Evolutionary conservation across 192 early-diverging fungal genomes (phyloP), one percentile per base, ranked within the genome.

Genomic region (Gonapodya sp.): DNA sequence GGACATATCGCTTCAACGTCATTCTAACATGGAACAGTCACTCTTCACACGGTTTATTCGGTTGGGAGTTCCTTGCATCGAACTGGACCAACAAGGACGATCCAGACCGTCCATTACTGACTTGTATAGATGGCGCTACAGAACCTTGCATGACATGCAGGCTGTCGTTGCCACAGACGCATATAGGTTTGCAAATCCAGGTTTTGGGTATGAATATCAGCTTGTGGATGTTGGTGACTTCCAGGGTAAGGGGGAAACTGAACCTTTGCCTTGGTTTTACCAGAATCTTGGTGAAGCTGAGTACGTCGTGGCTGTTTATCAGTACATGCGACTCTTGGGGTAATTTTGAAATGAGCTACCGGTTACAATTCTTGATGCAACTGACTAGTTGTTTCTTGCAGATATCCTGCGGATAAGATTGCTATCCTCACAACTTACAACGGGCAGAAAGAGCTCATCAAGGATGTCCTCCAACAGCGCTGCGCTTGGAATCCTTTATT

Each of bases 251-350:
- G 97, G 96, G 14, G 97, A 99, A 85, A 89, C 89, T 2, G 93
- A 94, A 82, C 98, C 98, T 0, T 86, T 91, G 24, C 92, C 92
- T 18, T 91, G 94, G 79, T 98, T 95, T 79, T 93, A 93, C 83
- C 98, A 99, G 87, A 99, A 99, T 84, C 86, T 98, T 79, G 97
- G 94, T 34, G 98, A 99, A 82, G 98, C 98, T 75, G 98, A 99
- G 86, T 98, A 95, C 84, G 88, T 96, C 8, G 97, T 99, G 30
- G 96, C 96, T 1, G 89, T 93, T 24, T 99, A 92, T 88, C 95
- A 96, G 85, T 98, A 97, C 87, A 96, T 99, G 97, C 88, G 96
- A 36, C 84, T 97, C 35, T 79, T 96, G 73, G 98, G 98, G 82
- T 92, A 87, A 79, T n/a, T n/a, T n/a, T n/a, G n/a, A n/a, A n/a